phyloP scores from a whole-genome alignment of 2,329 filamentous ascomycete species.

The Malbranchea zuffiana region DNA sequence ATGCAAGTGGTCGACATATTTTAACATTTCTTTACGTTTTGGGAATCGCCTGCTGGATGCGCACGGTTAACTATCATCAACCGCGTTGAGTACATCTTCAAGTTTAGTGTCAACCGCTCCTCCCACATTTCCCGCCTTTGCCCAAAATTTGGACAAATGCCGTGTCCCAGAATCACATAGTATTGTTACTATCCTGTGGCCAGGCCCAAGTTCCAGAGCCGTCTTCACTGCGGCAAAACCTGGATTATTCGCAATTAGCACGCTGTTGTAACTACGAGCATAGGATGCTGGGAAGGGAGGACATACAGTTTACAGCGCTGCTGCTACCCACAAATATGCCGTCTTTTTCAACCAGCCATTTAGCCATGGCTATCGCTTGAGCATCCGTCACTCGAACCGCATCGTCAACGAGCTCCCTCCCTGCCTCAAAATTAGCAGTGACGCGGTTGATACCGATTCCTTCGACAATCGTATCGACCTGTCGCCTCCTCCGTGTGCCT shows the following conservation, averaged over 20 bases:
- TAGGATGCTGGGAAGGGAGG: neutral
- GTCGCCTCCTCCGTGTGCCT: constrained; percentile 75
- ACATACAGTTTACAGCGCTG: constrained; percentile 83
- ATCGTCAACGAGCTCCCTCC: constrained; percentile 76
- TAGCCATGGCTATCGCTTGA: constrained; percentile 87
- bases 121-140: constrained; percentile 38
- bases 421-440: constrained; percentile 86
- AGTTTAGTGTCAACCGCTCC: constrained; percentile 36
- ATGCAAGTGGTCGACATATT: no score
- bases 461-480: constrained; percentile 93
- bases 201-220: constrained; percentile 37
- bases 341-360: constrained; percentile 90
- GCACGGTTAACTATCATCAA: constrained; percentile 19
- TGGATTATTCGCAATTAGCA: constrained; percentile 17
- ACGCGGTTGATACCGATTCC: constrained; percentile 90
- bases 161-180: constrained; percentile 42
- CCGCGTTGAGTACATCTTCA: constrained; percentile 36
- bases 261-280: constrained; percentile 1
- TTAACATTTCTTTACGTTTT: no score
- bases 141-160: constrained; percentile 44
- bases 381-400: constrained; percentile 78
- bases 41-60: neutral
- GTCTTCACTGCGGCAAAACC: constrained; percentile 40
- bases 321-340: constrained; percentile 91
- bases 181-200: constrained; percentile 39